Percentiles rank a stretch among this genome's conserved stretches.
These are phyloP conservation scores for Macaranga tanarius DNA, from an alignment of 441 rosid species.

Conservation along the genomic window DNA sequence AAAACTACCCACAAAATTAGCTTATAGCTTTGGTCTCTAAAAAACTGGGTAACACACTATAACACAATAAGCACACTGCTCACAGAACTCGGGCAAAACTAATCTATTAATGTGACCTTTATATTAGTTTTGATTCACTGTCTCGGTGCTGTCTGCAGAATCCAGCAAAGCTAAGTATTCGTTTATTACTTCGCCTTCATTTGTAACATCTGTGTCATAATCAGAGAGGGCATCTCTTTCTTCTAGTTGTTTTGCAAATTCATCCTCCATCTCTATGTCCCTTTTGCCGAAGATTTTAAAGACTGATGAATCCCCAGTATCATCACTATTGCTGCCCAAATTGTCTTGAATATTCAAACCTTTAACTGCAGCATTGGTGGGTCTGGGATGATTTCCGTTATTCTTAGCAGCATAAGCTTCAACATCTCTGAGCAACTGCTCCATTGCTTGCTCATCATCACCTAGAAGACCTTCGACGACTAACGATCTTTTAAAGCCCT, in stretches of 20 bases:
- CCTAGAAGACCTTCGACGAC: conserved; percentile 47
- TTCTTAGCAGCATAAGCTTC: conserved; percentile 15
- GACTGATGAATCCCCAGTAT: conserved; percentile 23
- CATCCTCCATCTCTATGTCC: conserved; percentile 72
- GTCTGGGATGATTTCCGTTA: conserved; percentile 8
- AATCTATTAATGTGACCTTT: too few species aligned
- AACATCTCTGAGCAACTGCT: conserved; percentile 36
- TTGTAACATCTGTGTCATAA: conserved; percentile 64
- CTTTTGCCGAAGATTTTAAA: conserved; percentile 34
- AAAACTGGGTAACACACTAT: too few species aligned
- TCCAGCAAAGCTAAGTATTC: conserved; percentile 67
- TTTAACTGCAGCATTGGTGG: conserved; percentile 7
- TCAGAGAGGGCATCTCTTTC: conserved; percentile 55
- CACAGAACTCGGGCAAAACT: too few species aligned
- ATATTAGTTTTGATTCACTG: background rate
- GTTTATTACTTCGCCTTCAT: conserved; percentile 72
- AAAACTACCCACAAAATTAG: too few species aligned
- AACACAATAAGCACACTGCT: too few species aligned
- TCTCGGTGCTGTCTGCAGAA: conserved; percentile 30
- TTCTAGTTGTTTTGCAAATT: conserved; percentile 56
- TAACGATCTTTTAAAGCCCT: conserved; percentile 82
- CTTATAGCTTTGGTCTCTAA: too few species aligned
- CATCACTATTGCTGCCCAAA: conserved; percentile 11
- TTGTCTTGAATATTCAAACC: background rate
- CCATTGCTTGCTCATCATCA: conserved; percentile 52